Conservation (phyloP, 2,329 filamentous ascomycete species). For the Botrytis aclada region DNA sequence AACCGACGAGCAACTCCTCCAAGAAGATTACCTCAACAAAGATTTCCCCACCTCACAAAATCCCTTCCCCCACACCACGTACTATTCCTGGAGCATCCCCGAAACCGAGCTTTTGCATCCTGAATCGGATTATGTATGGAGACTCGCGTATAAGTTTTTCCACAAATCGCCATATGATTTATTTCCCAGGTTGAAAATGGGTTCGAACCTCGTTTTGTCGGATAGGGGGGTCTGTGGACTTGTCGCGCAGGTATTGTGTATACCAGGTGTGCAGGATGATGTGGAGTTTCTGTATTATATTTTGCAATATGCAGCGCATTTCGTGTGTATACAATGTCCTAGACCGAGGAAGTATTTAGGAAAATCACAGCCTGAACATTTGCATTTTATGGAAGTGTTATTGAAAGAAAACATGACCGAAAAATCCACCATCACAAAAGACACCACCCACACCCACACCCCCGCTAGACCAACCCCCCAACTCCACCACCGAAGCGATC, state of each 20-base stretch:
- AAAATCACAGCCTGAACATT: background rate
- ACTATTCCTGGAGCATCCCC: background rate
- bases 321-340: background rate
- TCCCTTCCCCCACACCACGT: background rate
- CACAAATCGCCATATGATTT: background rate
- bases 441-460: too few species aligned
- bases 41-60: background rate
- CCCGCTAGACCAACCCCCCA: too few species aligned
- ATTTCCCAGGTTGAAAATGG: background rate
- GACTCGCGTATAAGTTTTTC: background rate
- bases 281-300: background rate
- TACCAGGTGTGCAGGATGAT: background rate
- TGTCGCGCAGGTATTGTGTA: background rate
- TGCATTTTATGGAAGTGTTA: background rate
- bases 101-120: background rate
- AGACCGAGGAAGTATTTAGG: background rate
- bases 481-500: background rate
- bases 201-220: background rate
- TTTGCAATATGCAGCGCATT: background rate
- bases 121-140: background rate
- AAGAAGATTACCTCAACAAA: background rate
- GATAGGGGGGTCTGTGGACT: background rate
- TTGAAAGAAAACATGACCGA: fast-evolving
- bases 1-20: background rate
- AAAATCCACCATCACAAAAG: background rate